A percentile compares a stretch with the other conserved stretches of the same genome.
Evolutionary conservation across 148 eudicot species (phyloP).

Genomic region (Selenicereus undatus): DNA sequence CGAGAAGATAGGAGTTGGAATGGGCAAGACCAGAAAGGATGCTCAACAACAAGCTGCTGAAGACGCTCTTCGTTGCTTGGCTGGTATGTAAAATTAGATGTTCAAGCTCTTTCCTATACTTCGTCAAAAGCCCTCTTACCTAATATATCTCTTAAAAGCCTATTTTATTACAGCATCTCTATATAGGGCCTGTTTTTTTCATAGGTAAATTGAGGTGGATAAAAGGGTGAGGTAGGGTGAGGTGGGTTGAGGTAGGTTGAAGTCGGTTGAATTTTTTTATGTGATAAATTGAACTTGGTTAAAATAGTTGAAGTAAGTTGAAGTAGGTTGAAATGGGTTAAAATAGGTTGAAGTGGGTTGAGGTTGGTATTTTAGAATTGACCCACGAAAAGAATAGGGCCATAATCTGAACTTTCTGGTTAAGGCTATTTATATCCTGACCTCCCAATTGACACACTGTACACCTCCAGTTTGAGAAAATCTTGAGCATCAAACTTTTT

Average conservation of each 20-base stretch:
- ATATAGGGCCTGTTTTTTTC: no score
- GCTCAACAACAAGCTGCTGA: slow-evolving; percentile 99
- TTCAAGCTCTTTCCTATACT: background rate
- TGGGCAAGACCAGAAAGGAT: slow-evolving; percentile 94
- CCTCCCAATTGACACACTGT: background rate
- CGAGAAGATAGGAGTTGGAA: slow-evolving; percentile 87
- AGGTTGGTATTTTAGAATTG: no score
- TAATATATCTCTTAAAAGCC: background rate
- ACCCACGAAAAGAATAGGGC: no score
- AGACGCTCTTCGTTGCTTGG: slow-evolving; percentile 78
- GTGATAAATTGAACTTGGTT: no score
- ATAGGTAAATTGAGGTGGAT: no score
- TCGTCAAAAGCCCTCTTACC: background rate
- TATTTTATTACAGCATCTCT: no score
- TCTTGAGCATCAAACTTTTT: background rate
- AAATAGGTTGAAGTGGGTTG: no score
- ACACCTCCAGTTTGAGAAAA: background rate
- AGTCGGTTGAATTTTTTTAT: no score
- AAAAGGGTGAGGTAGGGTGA: no score
- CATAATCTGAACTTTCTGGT: background rate
- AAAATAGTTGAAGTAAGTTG: no score
- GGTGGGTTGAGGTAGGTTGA: no score
- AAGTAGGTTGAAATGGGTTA: no score
- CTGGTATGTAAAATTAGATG: slow-evolving; percentile 46
- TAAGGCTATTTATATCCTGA: background rate